phyloP scores from a whole-genome alignment of 2,329 filamentous ascomycete species.

The Microcyclospora tardicrescens region DNA sequence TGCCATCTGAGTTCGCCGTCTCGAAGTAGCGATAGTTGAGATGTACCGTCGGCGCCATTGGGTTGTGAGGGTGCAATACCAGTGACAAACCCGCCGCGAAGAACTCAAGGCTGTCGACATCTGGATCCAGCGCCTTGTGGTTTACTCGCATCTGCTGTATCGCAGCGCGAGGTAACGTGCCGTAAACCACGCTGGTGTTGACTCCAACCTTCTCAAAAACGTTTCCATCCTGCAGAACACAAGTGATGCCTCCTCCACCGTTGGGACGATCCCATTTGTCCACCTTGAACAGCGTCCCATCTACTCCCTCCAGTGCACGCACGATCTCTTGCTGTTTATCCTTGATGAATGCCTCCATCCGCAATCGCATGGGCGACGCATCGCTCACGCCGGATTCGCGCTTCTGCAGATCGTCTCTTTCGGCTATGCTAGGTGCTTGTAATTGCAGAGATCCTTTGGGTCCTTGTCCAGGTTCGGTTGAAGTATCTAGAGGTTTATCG shows the following conservation, averaged over 20 bases:
- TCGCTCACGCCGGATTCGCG: conserved; percentile 61
- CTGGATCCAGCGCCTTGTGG: conserved; percentile 75
- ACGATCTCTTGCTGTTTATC: conserved; percentile 85
- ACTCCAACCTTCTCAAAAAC: conserved; percentile 97
- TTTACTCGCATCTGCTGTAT: conserved; percentile 90
- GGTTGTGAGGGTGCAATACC: conserved; percentile 86
- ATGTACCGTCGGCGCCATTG: conserved; percentile 94
- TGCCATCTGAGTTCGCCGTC: conserved; percentile 73
- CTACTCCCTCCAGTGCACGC: conserved; percentile 65
- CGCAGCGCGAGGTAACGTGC: conserved; percentile 70
- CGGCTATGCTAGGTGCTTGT: conserved; percentile 62
- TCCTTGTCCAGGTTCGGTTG: not conserved
- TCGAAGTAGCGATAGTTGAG: conserved; percentile 99
- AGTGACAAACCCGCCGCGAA: conserved; percentile 89
- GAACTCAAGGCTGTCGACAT: conserved; percentile 77
- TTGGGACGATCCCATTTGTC: conserved; percentile 82
- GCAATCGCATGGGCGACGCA: conserved; percentile 85
- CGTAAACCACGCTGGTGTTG: conserved; percentile 90
- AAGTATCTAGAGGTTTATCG: conserved; percentile 14
- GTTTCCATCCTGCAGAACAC: conserved; percentile 88
- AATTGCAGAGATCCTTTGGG: conserved; percentile 21
- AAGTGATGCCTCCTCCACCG: conserved; percentile 86
- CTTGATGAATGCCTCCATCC: conserved; percentile 95
- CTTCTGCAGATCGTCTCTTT: conserved; percentile 71
- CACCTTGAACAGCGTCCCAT: conserved; percentile 66